Percentiles rank a stretch among this genome's conserved stretches.
These are phyloP conservation scores for Monilinia fructigena DNA, from an alignment of 2,329 filamentous ascomycete species.

Conservation along the genomic window DNA sequence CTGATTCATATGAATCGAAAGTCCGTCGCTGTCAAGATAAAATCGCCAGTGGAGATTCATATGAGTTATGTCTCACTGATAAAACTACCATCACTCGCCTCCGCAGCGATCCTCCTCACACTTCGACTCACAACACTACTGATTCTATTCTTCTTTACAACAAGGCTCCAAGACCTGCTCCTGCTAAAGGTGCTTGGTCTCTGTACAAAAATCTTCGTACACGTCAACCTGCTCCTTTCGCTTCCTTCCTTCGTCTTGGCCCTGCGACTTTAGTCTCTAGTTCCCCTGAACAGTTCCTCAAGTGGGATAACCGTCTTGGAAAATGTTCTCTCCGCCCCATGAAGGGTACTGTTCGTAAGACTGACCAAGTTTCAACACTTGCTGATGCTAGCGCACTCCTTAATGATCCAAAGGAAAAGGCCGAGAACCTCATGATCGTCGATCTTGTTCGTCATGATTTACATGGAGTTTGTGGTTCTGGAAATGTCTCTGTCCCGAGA, in stretches of 20 bases:
- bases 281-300: slow-evolving; percentile 87
- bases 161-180: slow-evolving; percentile 23
- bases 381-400: slow-evolving; percentile 70
- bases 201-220: slow-evolving; percentile 38
- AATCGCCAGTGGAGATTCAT: slow-evolving; percentile 44
- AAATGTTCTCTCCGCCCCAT: slow-evolving; percentile 83
- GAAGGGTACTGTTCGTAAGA: slow-evolving; percentile 93
- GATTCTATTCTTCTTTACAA: slow-evolving; percentile 23
- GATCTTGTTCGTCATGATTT: slow-evolving; percentile 94
- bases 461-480: slow-evolving; percentile 76
- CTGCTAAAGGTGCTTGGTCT: slow-evolving; percentile 32
- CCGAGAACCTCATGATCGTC: slow-evolving; percentile 97
- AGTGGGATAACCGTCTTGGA: slow-evolving; percentile 56
- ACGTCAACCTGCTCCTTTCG: slow-evolving; percentile 49
- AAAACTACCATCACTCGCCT: slow-evolving; percentile 34
- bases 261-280: slow-evolving; percentile 72
- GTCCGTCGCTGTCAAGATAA: slow-evolving; percentile 41
- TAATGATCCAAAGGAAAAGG: slow-evolving; percentile 81
- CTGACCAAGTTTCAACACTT: slow-evolving; percentile 61
- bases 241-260: slow-evolving; percentile 74
- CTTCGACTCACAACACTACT: slow-evolving; percentile 14
- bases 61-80: slow-evolving; percentile 45
- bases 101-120: slow-evolving; percentile 17
- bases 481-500: slow-evolving; percentile 70
- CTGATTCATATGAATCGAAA: slow-evolving; percentile 40